Base-by-base conservation (phyloP, 371 early-diverging fungal genomes). In the Mortierella sp. region DNA sequence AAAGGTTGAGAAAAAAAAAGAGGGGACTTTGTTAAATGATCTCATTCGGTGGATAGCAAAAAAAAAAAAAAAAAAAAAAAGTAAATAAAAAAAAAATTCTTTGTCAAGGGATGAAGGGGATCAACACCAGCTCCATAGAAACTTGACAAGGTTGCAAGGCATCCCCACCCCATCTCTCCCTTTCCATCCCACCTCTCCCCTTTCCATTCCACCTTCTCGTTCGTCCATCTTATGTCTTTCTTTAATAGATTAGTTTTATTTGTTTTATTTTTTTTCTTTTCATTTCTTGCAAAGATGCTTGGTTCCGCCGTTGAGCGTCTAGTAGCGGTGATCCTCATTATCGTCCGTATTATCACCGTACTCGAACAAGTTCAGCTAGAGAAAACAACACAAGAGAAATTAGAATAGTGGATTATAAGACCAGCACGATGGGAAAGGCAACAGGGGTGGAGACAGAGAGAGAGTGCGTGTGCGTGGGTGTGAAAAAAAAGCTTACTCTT, bases 301-400 rank as follows among this genome's bases (percentile, higher is more conserved):
- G 37, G 37, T 14, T 2, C 50, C n/a, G n/a, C 50, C 16, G 50
- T 50, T 21, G 14, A 50, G 14, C 50, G 21, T 26, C 47, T 64
- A 69, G 57, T 81, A 82, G 64, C 68, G 68, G 15, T 57, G 48
- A 43, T 75, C 70, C 50, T 92, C 91, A 28, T 95, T 95, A 57
- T 92, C 93, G 37, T 83, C 88, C n/a, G 92, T 90, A 59, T 91
- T 87, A 65, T 97, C 97, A 47, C 97, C 97, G 81, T 95, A 96
- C 75, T 93, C 92, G 87, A 95, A 97, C 87, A 96, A 87, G 53
- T 93, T 93, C 50, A 86, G 65, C 86, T 90, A 77, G 47, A 30
- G 23, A 44, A 51, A 19, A 28, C 25, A 60, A 25, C 18, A 45
- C 23, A 43, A 47, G 48, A 45, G 51, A 50, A 23, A 61, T 60